These are phyloP conservation scores for Chlorella sorokiniana DNA, from an alignment of 139 green algal species.

Conservation along the genomic window DNA sequence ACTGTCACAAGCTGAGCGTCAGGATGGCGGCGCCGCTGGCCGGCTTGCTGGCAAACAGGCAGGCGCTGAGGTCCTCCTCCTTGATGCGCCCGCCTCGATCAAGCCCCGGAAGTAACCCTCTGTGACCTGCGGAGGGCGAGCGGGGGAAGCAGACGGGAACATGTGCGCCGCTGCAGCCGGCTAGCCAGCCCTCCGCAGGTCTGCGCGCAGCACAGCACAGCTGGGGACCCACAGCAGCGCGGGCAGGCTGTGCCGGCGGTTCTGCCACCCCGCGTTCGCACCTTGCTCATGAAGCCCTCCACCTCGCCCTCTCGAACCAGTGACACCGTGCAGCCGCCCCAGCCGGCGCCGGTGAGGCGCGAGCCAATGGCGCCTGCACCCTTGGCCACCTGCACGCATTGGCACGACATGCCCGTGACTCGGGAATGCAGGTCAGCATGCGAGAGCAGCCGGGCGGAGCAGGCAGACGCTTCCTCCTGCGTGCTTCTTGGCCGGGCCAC, in stretches of 20 bases:
- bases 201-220: background rate
- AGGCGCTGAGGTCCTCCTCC: slow-evolving; percentile 28
- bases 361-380: slow-evolving; percentile 76
- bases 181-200: background rate
- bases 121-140: slow-evolving; percentile 26
- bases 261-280: no score
- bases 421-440: no score
- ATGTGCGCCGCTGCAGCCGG: no score
- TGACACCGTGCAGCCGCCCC: slow-evolving; percentile 93
- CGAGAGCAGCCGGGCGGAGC: no score
- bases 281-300: slow-evolving; percentile 60
- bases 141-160: background rate
- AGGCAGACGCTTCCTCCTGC: no score
- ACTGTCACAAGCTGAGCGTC: slow-evolving; percentile 52
- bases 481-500: no score
- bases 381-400: slow-evolving; percentile 38
- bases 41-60: slow-evolving; percentile 65
- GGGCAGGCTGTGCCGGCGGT: no score
- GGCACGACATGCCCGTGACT: background rate
- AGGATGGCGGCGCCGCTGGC: slow-evolving; percentile 62
- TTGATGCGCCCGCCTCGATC: slow-evolving; percentile 35
- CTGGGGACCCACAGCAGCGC: no score
- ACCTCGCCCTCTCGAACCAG: slow-evolving; percentile 70
- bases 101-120: slow-evolving; percentile 42
- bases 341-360: slow-evolving; percentile 91